Conservation (phyloP, 202 grass and related monocot genomes). For the Elaeis oleifera region DNA sequence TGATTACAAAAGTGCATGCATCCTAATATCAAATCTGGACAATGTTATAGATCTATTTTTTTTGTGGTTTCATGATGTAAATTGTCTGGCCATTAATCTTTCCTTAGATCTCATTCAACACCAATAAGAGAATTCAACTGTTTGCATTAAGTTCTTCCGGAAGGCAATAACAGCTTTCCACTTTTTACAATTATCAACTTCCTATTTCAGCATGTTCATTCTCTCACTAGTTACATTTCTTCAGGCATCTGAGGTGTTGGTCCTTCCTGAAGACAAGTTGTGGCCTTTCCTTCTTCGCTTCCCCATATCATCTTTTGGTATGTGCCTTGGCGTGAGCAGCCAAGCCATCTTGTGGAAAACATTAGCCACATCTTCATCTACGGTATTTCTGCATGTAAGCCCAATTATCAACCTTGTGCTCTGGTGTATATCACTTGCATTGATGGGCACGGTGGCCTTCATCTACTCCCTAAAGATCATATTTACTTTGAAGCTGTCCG, state of each 20-base stretch:
- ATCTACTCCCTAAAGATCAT: slow-evolving; percentile 5
- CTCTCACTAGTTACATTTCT: neutral
- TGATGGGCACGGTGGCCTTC: neutral
- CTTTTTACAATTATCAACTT: neutral
- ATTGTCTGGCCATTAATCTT: too few relatives aligned
- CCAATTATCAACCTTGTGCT: neutral
- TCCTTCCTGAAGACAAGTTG: slow-evolving; percentile 1
- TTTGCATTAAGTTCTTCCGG: too few relatives aligned
- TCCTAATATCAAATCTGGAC: too few relatives aligned
- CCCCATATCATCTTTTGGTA: slow-evolving; percentile 5
- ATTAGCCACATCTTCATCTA: slow-evolving; percentile 10
- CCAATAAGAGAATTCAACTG: too few relatives aligned
- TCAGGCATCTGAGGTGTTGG: slow-evolving; percentile 1
- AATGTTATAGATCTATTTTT: neutral
- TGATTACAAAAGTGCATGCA: too few relatives aligned
- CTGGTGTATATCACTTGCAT: slow-evolving; percentile 5
- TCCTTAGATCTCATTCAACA: too few relatives aligned
- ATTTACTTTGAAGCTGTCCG: slow-evolving; percentile 10
- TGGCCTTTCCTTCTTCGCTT: slow-evolving; percentile 23
- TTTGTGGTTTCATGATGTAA: neutral
- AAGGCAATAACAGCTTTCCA: too few relatives aligned
- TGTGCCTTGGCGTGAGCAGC: slow-evolving; percentile 15
- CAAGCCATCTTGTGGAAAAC: slow-evolving; percentile 18
- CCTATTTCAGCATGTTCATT: neutral
- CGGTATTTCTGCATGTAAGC: slow-evolving; percentile 1